Percentiles rank a stretch among this genome's conserved stretches.
Conservation (phyloP, 2,329 filamentous ascomycete genomes). For the Microascus cirrosus region DNA sequence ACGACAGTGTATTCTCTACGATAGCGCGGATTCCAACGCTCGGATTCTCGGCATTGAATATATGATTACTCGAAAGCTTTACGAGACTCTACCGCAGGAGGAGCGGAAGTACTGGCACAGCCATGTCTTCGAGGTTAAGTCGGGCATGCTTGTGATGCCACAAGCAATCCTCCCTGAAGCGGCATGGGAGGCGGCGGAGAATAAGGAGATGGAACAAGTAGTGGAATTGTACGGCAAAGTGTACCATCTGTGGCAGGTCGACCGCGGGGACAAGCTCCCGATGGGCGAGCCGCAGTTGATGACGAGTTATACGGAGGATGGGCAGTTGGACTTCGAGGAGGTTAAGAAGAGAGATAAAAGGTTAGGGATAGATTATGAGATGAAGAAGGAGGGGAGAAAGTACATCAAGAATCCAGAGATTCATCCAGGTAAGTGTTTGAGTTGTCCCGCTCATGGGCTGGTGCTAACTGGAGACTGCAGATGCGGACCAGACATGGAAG, state of each 20-base stretch:
- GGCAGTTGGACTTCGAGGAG: conserved; percentile 35
- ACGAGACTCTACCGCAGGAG: conserved; percentile 48
- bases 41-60: conserved; percentile 79
- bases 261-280: conserved; percentile 52
- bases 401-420: conserved; percentile 27
- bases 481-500: conserved; percentile 11
- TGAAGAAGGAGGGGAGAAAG: conserved; percentile 31
- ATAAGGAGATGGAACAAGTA: conserved; percentile 68
- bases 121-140: conserved; percentile 64
- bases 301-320: conserved; percentile 38
- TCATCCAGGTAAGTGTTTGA: conserved; percentile 22
- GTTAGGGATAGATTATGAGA: conserved; percentile 31
- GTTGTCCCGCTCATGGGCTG: background rate
- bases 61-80: conserved; percentile 66
- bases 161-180: conserved; percentile 44
- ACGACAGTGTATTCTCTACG: conserved; percentile 78
- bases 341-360: conserved; percentile 32
- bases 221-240: conserved; percentile 70
- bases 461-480: background rate
- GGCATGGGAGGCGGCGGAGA: conserved; percentile 68
- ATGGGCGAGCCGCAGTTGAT: conserved; percentile 42
- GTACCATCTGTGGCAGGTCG: conserved; percentile 80
- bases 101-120: conserved; percentile 75
- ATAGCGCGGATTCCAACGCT: conserved; percentile 53
- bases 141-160: conserved; percentile 72